A percentile compares a stretch with the other conserved stretches of the same genome.
phyloP scores from a whole-genome alignment of 495 filamentous ascomycete species.

The Podospora fimiseda region DNA sequence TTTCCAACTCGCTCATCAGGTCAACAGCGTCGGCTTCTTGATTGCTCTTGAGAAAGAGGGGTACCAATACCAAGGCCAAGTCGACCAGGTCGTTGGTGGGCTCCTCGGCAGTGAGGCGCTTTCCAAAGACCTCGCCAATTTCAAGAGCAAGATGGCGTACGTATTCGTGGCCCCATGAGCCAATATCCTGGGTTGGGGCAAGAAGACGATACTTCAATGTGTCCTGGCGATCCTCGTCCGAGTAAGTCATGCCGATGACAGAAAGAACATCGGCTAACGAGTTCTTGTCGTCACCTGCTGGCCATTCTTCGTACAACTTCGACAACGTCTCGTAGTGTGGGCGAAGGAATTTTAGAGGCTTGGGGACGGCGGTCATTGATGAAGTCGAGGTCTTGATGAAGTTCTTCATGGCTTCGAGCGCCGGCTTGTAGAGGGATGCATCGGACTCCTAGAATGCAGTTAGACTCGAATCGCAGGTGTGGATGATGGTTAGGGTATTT shows the following conservation, averaged over 20 bases:
- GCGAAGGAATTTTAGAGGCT: constrained; percentile 94
- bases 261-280: constrained; percentile 92
- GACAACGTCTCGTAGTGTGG: constrained; percentile 88
- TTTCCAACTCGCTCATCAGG: constrained; percentile 91
- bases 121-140: constrained; percentile 87
- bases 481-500: too few species aligned
- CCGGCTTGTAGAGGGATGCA: constrained; percentile 78
- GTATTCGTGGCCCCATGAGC: constrained; percentile 98
- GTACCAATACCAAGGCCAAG: constrained; percentile 76
- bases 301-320: constrained; percentile 83
- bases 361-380: constrained; percentile 98
- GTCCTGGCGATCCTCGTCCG: constrained; percentile 90
- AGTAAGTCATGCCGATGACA: constrained; percentile 98
- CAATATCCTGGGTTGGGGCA: constrained; percentile 83
- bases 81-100: constrained; percentile 67
- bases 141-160: constrained; percentile 92
- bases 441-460: constrained; percentile 95
- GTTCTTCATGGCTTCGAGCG: constrained; percentile 90
- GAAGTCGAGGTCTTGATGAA: constrained; percentile 98
- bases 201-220: constrained; percentile 92
- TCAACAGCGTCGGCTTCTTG: constrained; percentile 98
- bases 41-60: constrained; percentile 93
- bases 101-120: constrained; percentile 56
- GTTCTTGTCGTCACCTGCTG: constrained; percentile 72
- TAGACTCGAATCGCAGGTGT: too few species aligned